Evolutionary conservation across 108 stramenopile species (phyloP).

Genomic region (Asterionellopsis glacialis): DNA sequence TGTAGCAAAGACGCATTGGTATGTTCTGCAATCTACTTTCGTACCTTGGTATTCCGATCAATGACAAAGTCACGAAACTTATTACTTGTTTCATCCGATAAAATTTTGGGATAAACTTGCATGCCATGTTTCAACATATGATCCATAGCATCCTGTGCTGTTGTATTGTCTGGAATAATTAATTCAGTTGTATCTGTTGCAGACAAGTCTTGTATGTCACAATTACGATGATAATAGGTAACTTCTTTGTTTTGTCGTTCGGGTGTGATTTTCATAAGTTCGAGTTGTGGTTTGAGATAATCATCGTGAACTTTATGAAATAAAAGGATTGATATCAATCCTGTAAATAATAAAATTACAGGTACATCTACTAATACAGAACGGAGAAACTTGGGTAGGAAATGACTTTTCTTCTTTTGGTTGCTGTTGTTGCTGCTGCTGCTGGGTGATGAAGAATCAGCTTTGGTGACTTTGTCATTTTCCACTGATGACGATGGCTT

Average conservation of each 20-base stretch:
- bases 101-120: conserved; percentile 44
- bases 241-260: conserved; percentile 27
- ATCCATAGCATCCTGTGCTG: conserved; percentile 10
- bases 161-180: conserved; percentile 12
- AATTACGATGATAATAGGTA: conserved; percentile 45
- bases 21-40: conserved; percentile 9
- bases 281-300: conserved; percentile 31
- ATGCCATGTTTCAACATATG: conserved; percentile 52
- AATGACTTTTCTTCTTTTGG: too few species aligned
- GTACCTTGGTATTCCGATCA: conserved; percentile 23
- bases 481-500: too few species aligned
- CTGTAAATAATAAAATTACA: conserved; percentile 9
- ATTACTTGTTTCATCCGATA: conserved; percentile 35
- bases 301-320: conserved; percentile 33
- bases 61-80: conserved; percentile 45
- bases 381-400: conserved; percentile 2
- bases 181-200: conserved; percentile 28
- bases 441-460: too few species aligned
- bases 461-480: too few species aligned
- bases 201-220: conserved; percentile 34
- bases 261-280: conserved; percentile 25
- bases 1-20: too few species aligned
- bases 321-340: background rate
- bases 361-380: conserved; percentile 20
- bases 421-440: too few species aligned